phyloP scores from a whole-genome alignment of 352 stramenopile species.

The Pythium pectinolyticum region DNA sequence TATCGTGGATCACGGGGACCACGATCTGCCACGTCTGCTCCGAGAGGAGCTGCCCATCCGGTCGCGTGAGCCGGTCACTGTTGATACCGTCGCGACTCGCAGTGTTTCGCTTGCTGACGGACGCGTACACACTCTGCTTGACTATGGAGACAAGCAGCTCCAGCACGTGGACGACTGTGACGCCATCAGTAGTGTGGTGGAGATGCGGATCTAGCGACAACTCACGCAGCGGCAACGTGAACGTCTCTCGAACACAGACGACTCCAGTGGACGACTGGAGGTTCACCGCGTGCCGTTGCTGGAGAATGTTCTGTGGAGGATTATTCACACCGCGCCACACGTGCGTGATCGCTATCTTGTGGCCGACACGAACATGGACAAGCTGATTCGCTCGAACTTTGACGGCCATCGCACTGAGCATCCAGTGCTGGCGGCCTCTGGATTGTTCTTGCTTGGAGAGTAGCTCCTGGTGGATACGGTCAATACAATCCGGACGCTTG shows the following conservation, averaged over 20 bases:
- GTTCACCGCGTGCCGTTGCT: neutral
- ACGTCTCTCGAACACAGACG: conserved; percentile 6
- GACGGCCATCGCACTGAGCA: neutral
- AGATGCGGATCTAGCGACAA: conserved; percentile 13
- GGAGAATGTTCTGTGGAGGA: neutral
- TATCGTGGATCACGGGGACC: conserved; percentile 34
- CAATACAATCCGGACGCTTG: conserved; percentile 13
- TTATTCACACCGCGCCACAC: conserved; percentile 16
- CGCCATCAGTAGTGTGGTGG: too few relatives aligned
- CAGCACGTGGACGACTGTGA: conserved; percentile 11
- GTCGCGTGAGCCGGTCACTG: neutral
- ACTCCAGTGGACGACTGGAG: neutral
- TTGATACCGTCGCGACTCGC: neutral
- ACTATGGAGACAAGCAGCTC: conserved; percentile 15
- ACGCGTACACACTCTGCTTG: conserved; percentile 21
- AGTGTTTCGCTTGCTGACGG: neutral
- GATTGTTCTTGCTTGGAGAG: neutral
- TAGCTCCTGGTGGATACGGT: neutral
- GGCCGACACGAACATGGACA: conserved; percentile 9
- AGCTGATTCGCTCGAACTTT: conserved; percentile 7
- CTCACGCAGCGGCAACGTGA: conserved; percentile 1
- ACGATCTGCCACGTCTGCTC: conserved; percentile 27
- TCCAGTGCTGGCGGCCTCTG: neutral
- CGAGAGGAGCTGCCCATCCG: conserved; percentile 15
- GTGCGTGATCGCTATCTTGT: conserved; percentile 13